Conservation (phyloP, 768 basidiomycete genomes). For the Rossbeevera mucosa region DNA sequence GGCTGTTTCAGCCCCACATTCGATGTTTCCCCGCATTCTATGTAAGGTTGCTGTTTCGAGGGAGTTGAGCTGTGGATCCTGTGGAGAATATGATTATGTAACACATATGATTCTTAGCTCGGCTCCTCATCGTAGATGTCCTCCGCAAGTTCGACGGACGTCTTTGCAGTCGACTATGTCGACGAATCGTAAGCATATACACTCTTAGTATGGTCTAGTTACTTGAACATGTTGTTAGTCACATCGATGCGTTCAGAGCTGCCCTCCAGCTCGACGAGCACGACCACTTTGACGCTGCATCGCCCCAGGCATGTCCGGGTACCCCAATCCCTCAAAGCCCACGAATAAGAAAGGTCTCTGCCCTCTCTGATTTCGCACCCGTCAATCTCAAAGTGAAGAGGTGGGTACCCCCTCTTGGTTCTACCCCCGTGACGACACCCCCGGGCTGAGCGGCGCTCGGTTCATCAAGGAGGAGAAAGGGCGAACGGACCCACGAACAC, state of each 20-base stretch:
- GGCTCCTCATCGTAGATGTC: constrained; percentile 10
- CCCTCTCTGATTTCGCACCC: constrained; percentile 85
- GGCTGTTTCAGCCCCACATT: not conserved
- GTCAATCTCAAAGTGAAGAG: constrained; percentile 79
- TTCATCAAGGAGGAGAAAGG: constrained; percentile 34
- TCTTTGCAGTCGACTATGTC: constrained; percentile 54
- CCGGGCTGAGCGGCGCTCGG: constrained; percentile 1
- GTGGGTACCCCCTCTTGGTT: constrained; percentile 33
- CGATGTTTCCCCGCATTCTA: no score
- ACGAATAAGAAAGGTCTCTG: constrained; percentile 75
- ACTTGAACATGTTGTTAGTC: constrained; percentile 33
- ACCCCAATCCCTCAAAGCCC: constrained; percentile 29
- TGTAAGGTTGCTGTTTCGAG: no score
- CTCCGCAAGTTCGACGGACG: constrained; percentile 7
- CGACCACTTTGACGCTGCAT: constrained; percentile 18
- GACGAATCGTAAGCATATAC: constrained; percentile 60
- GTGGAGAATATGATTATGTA: constrained; percentile 23
- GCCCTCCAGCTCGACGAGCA: constrained; percentile 64
- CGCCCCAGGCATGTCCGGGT: constrained; percentile 21
- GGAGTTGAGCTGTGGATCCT: no score
- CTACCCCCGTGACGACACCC: not conserved
- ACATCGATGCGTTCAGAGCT: constrained; percentile 73
- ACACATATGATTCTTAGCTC: constrained; percentile 12
- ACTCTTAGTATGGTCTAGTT: not conserved
- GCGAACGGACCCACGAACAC: constrained; percentile 34